Evolutionary conservation across 176 grass and related monocot species (phyloP).

Genomic region (Ensete glaucum): DNA sequence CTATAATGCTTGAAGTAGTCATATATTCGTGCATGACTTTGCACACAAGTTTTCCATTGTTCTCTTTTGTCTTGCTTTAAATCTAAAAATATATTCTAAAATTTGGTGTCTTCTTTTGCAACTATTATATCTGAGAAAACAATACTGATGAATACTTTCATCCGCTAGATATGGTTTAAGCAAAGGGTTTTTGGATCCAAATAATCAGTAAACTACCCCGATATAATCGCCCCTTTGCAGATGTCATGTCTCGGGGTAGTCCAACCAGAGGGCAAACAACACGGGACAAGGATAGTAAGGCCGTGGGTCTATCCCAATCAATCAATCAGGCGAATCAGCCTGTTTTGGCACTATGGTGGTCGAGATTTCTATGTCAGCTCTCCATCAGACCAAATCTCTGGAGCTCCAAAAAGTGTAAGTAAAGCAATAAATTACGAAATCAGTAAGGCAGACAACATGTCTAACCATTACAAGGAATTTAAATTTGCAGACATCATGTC

Average conservation of each 20-base stretch:
- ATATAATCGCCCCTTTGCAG: slow-evolving; percentile 7
- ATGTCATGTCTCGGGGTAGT: slow-evolving; percentile 41
- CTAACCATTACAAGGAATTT: too few species aligned
- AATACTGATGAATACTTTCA: too few species aligned
- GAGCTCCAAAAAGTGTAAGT: slow-evolving; percentile 29
- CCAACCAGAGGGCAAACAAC: slow-evolving; percentile 26
- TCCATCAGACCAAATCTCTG: slow-evolving; percentile 31
- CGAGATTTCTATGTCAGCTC: slow-evolving; percentile 67
- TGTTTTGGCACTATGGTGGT: slow-evolving; percentile 90
- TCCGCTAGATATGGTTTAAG: too few species aligned
- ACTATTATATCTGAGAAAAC: too few species aligned
- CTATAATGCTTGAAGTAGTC: too few species aligned
- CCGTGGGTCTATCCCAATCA: slow-evolving; percentile 21
- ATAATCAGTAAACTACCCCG: too few species aligned
- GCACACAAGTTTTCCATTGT: background rate
- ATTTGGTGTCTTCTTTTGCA: background rate
- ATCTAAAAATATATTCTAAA: background rate
- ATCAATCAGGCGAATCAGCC: slow-evolving; percentile 30
- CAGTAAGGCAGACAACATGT: too few species aligned
- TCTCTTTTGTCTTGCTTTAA: background rate
- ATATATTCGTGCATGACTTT: too few species aligned
- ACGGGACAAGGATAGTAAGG: slow-evolving; percentile 40
- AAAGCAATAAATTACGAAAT: too few species aligned
- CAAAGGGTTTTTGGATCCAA: too few species aligned
- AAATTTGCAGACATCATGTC: too few species aligned